Base-by-base conservation (phyloP, 768 basidiomycete genomes). In the Mycena haematopus region DNA sequence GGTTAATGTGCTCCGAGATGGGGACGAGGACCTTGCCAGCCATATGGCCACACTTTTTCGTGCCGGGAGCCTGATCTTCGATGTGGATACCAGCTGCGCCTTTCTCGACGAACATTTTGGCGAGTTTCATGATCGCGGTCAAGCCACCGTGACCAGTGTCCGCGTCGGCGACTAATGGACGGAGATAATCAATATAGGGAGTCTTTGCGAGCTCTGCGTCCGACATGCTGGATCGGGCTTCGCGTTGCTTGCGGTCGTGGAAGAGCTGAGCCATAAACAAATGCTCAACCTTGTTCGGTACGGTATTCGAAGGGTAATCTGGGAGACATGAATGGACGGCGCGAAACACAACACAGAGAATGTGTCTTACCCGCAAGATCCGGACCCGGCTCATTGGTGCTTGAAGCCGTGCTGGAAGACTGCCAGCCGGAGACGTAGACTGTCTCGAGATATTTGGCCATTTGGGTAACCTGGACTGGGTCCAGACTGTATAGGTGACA, bases 271-370 rank as follows among this genome's bases (percentile, higher is more conserved):
- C 96, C 83, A 91, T 86, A 86, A 99, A 99, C 56, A 99, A 84
- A 66, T 99, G 97, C 75, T 98, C 94, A 65, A 99, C 97, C 82
- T 98, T 98, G 84, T 93, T 94, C 2, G 97, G 97, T 1, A 99
- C 96, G 22, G 97, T 99, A 81, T 99, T 98, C 53, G 92, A 96
- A 2, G 97, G 97, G 78, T 99, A 98, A 76, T 98, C 96, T 94
- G 57, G 10, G 19, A 19, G 60, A 0, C 45, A 22, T 35, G 24
- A 19, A 27, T 68, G 44, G 60, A 45, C 22, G n/a, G n/a, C n/a
- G 44, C 25, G 31, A 6, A 29, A 24, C 14, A 49, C 33, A 15
- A n/a, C 11, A 36, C 6, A 53, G 36, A 10, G 56, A 25, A n/a
- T 13, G 17, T 21, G n/a, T 72, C 82, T 67, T 68, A 92, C 94